phyloP scores from a whole-genome alignment of 2,329 filamentous ascomycete genomes.

The Plenodomus lindquistii region DNA sequence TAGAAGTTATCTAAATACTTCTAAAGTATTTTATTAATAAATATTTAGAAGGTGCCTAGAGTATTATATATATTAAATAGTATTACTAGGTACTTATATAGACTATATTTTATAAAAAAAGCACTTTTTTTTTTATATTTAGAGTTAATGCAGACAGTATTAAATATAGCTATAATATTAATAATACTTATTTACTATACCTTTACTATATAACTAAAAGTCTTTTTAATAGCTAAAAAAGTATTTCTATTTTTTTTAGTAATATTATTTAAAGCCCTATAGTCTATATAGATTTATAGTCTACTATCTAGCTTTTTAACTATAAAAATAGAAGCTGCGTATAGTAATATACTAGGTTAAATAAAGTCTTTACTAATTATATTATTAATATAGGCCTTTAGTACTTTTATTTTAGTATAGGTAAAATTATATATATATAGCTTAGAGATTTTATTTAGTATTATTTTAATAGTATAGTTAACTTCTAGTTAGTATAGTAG shows the following conservation, averaged over 20 bases:
- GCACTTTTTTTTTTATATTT: constrained; percentile 35
- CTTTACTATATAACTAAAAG: constrained; percentile 23
- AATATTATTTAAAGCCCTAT: constrained; percentile 40
- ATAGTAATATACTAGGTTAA: constrained; percentile 4
- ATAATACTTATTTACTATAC: constrained; percentile 39
- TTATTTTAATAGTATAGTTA: too few species aligned
- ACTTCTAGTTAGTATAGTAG: too few species aligned
- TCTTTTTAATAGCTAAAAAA: constrained; percentile 39
- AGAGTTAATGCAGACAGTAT: constrained; percentile 4
- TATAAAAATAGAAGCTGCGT: too few species aligned
- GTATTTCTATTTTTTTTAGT: constrained; percentile 42
- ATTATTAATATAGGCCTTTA: too few species aligned
- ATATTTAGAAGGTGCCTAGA: constrained; percentile 15
- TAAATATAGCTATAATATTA: constrained; percentile 4
- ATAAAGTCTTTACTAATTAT: neutral
- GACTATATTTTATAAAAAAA: constrained; percentile 38
- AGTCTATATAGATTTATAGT: constrained; percentile 43
- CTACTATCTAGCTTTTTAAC: constrained; percentile 5
- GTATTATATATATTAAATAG: constrained; percentile 20
- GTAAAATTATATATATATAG: too few species aligned
- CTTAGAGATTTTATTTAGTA: too few species aligned
- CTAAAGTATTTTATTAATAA: constrained; percentile 27
- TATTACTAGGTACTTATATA: constrained; percentile 41
- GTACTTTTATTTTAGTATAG: too few species aligned
- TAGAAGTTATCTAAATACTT: constrained; percentile 22